These are phyloP conservation scores for Metarhizium rileyi DNA, from an alignment of 2,329 filamentous ascomycete genomes.

Conservation along the genomic window DNA sequence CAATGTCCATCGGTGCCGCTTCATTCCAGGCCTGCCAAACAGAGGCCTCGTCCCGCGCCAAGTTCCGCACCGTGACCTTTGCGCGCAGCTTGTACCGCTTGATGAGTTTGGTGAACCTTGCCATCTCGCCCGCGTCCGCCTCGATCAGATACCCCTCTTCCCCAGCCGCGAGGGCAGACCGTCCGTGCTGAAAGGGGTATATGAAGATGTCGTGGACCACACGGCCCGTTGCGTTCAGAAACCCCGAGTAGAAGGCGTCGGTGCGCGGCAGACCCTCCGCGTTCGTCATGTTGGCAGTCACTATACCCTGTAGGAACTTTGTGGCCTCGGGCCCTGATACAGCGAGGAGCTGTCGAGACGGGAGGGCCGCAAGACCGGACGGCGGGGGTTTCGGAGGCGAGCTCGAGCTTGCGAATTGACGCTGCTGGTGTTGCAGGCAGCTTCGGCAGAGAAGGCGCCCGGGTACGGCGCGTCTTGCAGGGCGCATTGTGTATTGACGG, in stretches of 20 bases:
- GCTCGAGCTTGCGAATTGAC: slow-evolving; percentile 19
- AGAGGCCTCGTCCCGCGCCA: slow-evolving; percentile 54
- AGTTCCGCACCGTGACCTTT: slow-evolving; percentile 59
- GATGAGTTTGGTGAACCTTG: slow-evolving; percentile 58
- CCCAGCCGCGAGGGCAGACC: slow-evolving; percentile 14
- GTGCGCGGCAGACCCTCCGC: slow-evolving; percentile 24
- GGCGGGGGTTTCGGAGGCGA: slow-evolving; percentile 31
- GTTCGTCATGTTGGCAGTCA: slow-evolving; percentile 51
- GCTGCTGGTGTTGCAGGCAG: slow-evolving; percentile 19
- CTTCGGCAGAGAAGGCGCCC: slow-evolving; percentile 18
- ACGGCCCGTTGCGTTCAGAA: slow-evolving; percentile 76
- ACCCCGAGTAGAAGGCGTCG: slow-evolving; percentile 66
- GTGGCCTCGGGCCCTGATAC: slow-evolving; percentile 70
- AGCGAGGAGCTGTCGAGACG: slow-evolving; percentile 70
- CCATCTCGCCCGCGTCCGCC: slow-evolving; percentile 60
- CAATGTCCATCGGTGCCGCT: slow-evolving; percentile 11
- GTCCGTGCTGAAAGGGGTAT: slow-evolving; percentile 48
- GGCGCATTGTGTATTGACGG: neutral
- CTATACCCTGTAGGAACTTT: slow-evolving; percentile 79
- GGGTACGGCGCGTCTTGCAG: slow-evolving; percentile 5
- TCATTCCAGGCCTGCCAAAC: slow-evolving; percentile 72
- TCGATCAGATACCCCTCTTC: slow-evolving; percentile 58
- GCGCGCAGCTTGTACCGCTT: slow-evolving; percentile 78
- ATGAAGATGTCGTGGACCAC: slow-evolving; percentile 86
- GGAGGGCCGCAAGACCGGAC: slow-evolving; percentile 45